Evolutionary conservation across 1,139 yeast species (phyloP).

Genomic region (Debaryomyces udenii): DNA sequence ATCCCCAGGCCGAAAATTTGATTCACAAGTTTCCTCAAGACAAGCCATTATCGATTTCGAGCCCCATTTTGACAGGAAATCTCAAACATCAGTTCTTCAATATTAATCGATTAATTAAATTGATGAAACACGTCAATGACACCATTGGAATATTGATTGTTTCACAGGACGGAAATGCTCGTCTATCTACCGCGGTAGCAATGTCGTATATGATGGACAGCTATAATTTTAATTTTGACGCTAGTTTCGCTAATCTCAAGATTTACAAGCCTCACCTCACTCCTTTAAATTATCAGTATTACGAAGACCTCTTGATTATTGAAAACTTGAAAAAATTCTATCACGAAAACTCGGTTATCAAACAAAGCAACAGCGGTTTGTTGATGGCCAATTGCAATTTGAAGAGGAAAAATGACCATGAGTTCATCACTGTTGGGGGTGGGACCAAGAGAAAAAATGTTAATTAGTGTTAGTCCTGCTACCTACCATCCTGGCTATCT

Average conservation of each 20-base stretch:
- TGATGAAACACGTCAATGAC: slow-evolving; percentile 38
- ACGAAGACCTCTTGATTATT: slow-evolving; percentile 45
- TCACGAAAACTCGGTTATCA: slow-evolving; percentile 37
- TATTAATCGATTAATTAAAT: slow-evolving; percentile 39
- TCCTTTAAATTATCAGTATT: slow-evolving; percentile 36
- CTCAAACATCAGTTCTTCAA: slow-evolving; percentile 43
- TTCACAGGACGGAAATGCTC: slow-evolving; percentile 33
- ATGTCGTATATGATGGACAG: slow-evolving; percentile 48
- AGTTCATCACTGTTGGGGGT: slow-evolving; percentile 12
- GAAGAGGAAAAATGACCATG: slow-evolving; percentile 34
- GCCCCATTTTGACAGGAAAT: slow-evolving; percentile 45
- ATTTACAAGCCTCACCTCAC: slow-evolving; percentile 22
- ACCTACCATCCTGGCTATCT: background rate
- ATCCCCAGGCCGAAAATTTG: slow-evolving; percentile 30
- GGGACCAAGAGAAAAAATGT: slow-evolving; percentile 8
- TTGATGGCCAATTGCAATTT: slow-evolving; percentile 37
- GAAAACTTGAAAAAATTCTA: slow-evolving; percentile 46
- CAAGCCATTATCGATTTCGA: slow-evolving; percentile 28
- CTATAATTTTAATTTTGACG: slow-evolving; percentile 39
- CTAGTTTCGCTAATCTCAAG: slow-evolving; percentile 27
- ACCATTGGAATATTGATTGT: slow-evolving; percentile 40
- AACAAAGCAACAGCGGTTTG: slow-evolving; percentile 28
- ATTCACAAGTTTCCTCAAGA: slow-evolving; percentile 37
- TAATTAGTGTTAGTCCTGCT: background rate
- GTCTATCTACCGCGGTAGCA: slow-evolving; percentile 38